Conservation (phyloP, 2,329 filamentous ascomycete genomes). For the Trichoderma harzianum region DNA sequence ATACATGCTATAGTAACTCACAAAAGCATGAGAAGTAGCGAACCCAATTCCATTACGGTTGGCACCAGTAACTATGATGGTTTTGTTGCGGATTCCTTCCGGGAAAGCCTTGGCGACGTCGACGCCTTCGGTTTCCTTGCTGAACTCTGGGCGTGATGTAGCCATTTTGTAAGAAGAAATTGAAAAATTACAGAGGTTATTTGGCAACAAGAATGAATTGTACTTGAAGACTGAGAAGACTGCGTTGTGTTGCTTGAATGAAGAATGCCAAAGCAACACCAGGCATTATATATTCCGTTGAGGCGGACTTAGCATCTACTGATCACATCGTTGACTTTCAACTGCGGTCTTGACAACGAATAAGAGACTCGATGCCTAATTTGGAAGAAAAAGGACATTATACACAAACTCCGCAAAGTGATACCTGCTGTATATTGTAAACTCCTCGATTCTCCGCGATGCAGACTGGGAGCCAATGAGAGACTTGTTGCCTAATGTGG, state of each 20-base stretch:
- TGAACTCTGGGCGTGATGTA: neutral
- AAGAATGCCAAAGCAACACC: neutral
- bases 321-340: neutral
- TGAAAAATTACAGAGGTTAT: neutral
- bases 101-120: neutral
- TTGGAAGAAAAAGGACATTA: neutral
- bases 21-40: neutral
- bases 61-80: neutral
- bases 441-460: neutral
- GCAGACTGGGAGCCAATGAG: neutral
- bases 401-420: neutral
- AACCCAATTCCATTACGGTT: neutral
- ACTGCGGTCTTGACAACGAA: neutral
- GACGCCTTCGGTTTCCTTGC: neutral
- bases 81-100: neutral
- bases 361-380: neutral
- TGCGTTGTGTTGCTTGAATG: neutral
- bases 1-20: neutral
- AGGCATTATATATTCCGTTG: neutral
- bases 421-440: neutral
- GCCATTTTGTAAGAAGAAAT: neutral
- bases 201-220: neutral
- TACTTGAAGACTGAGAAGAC: neutral
- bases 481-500: neutral
- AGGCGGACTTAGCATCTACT: neutral